These are phyloP conservation scores for Quercus suber DNA, from an alignment of 306 rosid species.

Conservation along the genomic window DNA sequence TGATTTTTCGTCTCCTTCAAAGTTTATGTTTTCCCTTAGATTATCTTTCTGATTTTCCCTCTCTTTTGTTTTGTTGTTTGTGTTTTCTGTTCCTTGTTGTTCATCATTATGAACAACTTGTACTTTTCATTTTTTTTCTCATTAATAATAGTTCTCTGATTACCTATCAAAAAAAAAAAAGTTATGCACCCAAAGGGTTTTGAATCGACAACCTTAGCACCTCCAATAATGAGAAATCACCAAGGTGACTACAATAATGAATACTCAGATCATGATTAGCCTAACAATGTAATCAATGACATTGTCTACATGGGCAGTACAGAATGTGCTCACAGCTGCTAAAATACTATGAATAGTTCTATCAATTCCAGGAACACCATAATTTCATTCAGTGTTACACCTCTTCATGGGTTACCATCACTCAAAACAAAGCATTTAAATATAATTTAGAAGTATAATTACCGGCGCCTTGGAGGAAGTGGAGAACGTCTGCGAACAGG, in stretches of 20 bases:
- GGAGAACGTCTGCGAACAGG: slow-evolving; percentile 88
- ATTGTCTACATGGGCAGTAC: not conserved
- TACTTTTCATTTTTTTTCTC: too few relatives aligned
- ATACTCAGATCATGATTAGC: not conserved
- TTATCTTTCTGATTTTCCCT: too few relatives aligned
- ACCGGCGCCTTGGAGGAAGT: slow-evolving; percentile 90
- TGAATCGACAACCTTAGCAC: too few relatives aligned
- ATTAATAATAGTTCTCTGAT: too few relatives aligned
- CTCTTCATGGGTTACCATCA: not conserved
- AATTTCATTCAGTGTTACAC: not conserved
- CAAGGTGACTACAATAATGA: not conserved
- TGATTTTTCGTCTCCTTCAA: too few relatives aligned
- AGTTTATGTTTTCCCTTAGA: too few relatives aligned
- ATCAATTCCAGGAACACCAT: not conserved
- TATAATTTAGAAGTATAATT: slow-evolving; percentile 10
- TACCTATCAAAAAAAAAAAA: too few relatives aligned
- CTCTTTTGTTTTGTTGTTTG: too few relatives aligned
- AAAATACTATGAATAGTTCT: not conserved
- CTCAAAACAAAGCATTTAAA: not conserved
- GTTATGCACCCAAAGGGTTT: too few relatives aligned
- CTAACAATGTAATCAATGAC: not conserved
- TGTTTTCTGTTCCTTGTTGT: too few relatives aligned
- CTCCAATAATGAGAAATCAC: not conserved
- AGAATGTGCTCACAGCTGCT: too few relatives aligned
- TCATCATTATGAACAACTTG: too few relatives aligned